Percentiles rank a stretch among this genome's conserved stretches.
These are phyloP conservation scores for Spergularia bocconei DNA, from an alignment of 148 eudicot genomes.

Conservation along the genomic window DNA sequence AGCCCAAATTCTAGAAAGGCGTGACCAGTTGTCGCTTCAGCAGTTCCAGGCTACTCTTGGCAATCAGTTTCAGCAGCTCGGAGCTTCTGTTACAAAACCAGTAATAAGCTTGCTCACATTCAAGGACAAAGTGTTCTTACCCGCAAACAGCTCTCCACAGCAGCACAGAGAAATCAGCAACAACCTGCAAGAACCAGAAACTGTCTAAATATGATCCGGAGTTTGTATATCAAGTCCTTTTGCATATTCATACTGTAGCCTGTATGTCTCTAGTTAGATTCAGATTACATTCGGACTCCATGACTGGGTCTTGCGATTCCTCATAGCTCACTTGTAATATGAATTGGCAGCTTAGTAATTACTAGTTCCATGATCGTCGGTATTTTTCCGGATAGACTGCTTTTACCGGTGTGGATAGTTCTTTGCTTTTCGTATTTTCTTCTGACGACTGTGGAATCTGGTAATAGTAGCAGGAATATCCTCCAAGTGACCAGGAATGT, in stretches of 20 bases:
- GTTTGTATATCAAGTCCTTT: neutral
- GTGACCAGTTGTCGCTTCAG: constrained; percentile 46
- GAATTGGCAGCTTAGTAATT: neutral
- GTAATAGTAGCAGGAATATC: neutral
- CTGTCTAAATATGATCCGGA: constrained; percentile 9
- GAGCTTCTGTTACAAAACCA: constrained; percentile 34
- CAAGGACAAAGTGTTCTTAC: constrained; percentile 16
- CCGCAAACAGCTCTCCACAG: constrained; percentile 17
- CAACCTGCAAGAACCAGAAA: constrained; percentile 21
- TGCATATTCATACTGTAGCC: neutral
- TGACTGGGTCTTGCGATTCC: neutral
- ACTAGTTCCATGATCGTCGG: neutral
- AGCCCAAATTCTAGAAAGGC: constrained; percentile 41
- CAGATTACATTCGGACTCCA: neutral
- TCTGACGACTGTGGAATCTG: no score
- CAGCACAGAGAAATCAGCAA: constrained; percentile 11
- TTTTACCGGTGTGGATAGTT: no score
- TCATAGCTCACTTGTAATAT: neutral
- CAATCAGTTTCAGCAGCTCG: constrained; percentile 39
- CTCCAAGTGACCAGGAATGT: neutral
- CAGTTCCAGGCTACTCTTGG: constrained; percentile 34
- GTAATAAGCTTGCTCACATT: constrained; percentile 17
- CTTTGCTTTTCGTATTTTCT: no score
- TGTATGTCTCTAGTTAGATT: neutral
- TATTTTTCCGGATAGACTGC: neutral